phyloP scores from a whole-genome alignment of 2,329 filamentous ascomycete species.

The Ascochyta clinopodiicola region DNA sequence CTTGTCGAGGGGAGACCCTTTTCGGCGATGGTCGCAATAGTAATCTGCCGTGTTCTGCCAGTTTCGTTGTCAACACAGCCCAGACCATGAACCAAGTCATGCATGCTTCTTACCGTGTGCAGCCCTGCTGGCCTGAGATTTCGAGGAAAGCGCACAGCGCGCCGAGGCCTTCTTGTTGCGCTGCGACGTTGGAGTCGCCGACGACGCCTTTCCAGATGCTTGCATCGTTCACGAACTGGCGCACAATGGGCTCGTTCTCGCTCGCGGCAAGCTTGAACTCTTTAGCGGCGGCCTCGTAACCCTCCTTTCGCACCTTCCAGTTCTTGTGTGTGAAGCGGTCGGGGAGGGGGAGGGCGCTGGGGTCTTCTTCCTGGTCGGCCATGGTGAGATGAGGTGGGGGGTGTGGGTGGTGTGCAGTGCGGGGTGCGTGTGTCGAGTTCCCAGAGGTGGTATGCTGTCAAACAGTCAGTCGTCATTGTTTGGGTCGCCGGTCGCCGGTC shows the following conservation, averaged over 20 bases:
- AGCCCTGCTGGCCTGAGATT: constrained; percentile 81
- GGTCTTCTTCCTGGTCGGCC: constrained; percentile 85
- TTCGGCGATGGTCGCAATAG: constrained; percentile 81
- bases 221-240: constrained; percentile 84
- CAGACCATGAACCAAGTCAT: not conserved
- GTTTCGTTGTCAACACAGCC: constrained; percentile 25
- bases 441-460: not conserved
- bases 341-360: constrained; percentile 73
- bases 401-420: constrained; percentile 14
- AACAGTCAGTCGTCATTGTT: constrained; percentile 9
- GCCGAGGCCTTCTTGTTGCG: constrained; percentile 89
- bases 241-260: constrained; percentile 84
- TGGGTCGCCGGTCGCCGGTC: not conserved
- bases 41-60: constrained; percentile 72
- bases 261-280: constrained; percentile 84
- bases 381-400: constrained; percentile 55
- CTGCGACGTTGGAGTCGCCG: constrained; percentile 93
- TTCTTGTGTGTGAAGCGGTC: constrained; percentile 89
- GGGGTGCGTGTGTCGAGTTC: constrained; percentile 5
- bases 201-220: constrained; percentile 91
- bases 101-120: constrained; percentile 63
- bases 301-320: constrained; percentile 97
- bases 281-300: constrained; percentile 90
- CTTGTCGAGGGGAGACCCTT: constrained; percentile 89
- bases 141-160: constrained; percentile 92